phyloP scores from a whole-genome alignment of 1,139 yeast genomes.

The Tardiomyces digboiensis region DNA sequence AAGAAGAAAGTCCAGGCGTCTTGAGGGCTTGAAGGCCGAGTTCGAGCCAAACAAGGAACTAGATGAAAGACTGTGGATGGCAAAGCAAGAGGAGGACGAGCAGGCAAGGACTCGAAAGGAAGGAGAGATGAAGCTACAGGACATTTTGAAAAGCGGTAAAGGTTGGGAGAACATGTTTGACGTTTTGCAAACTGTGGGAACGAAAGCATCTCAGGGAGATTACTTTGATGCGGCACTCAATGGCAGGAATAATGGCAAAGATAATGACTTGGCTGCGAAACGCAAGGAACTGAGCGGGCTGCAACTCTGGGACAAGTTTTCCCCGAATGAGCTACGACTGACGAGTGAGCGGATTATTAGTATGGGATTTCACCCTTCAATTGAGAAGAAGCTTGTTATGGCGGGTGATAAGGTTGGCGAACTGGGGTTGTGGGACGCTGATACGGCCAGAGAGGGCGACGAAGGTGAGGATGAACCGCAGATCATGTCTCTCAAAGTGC shows the following conservation, averaged over 20 bases:
- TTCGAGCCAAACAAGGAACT: slow-evolving; percentile 18
- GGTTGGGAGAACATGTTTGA: slow-evolving; percentile 25
- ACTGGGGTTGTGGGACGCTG: slow-evolving; percentile 85
- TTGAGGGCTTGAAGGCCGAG: slow-evolving; percentile 25
- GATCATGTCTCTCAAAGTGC: slow-evolving; percentile 59
- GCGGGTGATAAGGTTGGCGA: slow-evolving; percentile 88
- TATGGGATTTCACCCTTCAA: slow-evolving; percentile 66
- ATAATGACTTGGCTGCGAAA: slow-evolving; percentile 34
- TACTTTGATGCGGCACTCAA: slow-evolving; percentile 45
- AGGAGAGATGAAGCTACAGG: slow-evolving; percentile 26
- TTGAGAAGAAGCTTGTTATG: slow-evolving; percentile 49
- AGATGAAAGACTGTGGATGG: slow-evolving; percentile 21
- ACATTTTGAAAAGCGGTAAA: slow-evolving; percentile 24
- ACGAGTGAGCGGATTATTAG: slow-evolving; percentile 68
- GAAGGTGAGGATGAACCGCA: slow-evolving; percentile 44
- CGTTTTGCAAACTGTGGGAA: slow-evolving; percentile 32
- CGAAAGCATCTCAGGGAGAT: slow-evolving; percentile 68
- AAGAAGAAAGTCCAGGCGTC: slow-evolving; percentile 24
- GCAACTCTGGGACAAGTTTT: slow-evolving; percentile 43
- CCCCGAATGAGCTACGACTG: slow-evolving; percentile 63
- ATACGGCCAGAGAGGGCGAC: slow-evolving; percentile 18
- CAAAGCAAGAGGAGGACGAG: slow-evolving; percentile 11
- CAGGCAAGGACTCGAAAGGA: slow-evolving; percentile 17
- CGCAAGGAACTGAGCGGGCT: slow-evolving; percentile 45
- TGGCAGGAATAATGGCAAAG: no score